phyloP scores from a whole-genome alignment of 345 rosid genomes.

The Nephelium lappaceum region DNA sequence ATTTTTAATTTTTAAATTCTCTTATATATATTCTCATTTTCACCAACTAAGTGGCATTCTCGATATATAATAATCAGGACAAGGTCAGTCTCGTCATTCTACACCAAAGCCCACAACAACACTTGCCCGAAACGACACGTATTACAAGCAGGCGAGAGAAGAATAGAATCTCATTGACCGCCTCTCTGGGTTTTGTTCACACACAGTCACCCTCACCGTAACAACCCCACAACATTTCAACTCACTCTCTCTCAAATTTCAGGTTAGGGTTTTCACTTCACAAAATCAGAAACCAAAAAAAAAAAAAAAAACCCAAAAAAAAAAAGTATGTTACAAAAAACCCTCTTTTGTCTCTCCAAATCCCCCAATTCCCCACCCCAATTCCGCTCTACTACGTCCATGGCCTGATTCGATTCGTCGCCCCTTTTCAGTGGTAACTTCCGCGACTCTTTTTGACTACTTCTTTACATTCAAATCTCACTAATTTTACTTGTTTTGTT shows the following conservation, averaged over 20 bases:
- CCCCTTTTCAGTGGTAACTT: conserved; percentile 42
- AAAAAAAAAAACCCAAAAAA: background rate
- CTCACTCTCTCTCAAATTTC: conserved; percentile 14
- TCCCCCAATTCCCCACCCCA: conserved; percentile 22
- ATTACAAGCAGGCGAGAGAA: background rate
- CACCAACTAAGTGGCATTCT: conserved; percentile 11
- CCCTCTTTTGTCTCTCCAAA: conserved; percentile 12
- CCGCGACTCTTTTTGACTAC: background rate
- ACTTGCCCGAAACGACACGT: background rate
- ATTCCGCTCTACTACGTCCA: conserved; percentile 36
- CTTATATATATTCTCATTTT: background rate
- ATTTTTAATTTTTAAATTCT: no score
- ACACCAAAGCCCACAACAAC: background rate
- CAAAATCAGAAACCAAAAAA: no score
- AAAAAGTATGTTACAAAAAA: conserved; percentile 25
- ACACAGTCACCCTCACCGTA: background rate
- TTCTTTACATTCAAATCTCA: background rate
- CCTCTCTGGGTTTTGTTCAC: background rate
- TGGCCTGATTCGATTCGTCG: conserved; percentile 52
- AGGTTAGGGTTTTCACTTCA: conserved; percentile 59
- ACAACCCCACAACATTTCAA: conserved; percentile 21
- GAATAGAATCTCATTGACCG: conserved; percentile 27
- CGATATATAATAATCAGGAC: background rate
- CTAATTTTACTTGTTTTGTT: background rate
- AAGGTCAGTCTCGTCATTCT: background rate